Evolutionary conservation across 331 rosid species (phyloP).

Genomic region (Prunus yedoensis): DNA sequence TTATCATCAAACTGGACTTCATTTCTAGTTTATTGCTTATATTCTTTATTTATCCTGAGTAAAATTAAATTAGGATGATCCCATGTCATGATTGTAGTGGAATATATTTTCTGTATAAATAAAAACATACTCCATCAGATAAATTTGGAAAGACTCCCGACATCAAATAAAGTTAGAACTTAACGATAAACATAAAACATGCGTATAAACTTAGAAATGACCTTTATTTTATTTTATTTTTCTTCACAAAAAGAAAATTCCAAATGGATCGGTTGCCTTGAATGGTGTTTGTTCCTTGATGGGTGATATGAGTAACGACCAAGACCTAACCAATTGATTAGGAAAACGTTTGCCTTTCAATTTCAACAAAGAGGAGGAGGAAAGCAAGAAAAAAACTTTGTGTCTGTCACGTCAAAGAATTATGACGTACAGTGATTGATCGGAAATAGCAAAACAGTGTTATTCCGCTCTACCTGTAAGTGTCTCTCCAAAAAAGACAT

Average conservation of each 20-base stretch:
- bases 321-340: not conserved
- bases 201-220: not conserved
- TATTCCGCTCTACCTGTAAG: accelerated
- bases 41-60: not conserved
- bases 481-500: constrained; percentile 15
- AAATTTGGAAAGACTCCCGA: not conserved
- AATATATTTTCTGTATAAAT: not conserved
- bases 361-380: not conserved
- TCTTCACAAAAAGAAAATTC: not conserved
- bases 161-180: not conserved
- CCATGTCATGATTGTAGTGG: too few relatives aligned
- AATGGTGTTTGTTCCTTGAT: too few relatives aligned
- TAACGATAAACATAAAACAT: not conserved
- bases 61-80: too few relatives aligned
- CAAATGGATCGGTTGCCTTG: not conserved
- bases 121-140: not conserved
- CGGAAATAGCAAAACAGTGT: too few relatives aligned
- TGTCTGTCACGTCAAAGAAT: too few relatives aligned
- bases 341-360: not conserved
- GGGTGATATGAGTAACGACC: not conserved
- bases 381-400: too few relatives aligned
- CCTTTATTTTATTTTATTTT: not conserved
- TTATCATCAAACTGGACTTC: not conserved
- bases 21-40: too few relatives aligned
- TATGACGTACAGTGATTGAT: accelerated